Conservation (phyloP, 1,284 basidiomycete species). For the Inonotus obliquus region DNA sequence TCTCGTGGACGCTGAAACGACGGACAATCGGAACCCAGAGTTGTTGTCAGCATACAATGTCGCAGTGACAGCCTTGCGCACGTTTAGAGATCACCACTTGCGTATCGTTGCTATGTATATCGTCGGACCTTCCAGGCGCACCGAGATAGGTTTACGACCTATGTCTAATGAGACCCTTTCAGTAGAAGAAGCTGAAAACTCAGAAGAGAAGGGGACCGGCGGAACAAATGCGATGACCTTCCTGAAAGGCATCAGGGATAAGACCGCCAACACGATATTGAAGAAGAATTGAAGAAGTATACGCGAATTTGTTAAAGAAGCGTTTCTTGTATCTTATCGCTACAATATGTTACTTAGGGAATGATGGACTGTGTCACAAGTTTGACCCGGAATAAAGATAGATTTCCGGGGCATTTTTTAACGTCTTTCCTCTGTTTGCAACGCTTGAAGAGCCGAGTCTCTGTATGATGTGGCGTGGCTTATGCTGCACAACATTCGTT, state of each 20-base stretch:
- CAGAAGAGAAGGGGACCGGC: constrained; percentile 51
- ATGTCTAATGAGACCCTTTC: constrained; percentile 12
- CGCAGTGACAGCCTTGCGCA: constrained; percentile 70
- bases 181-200: constrained; percentile 19
- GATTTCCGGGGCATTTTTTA: no score
- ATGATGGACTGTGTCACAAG: background rate
- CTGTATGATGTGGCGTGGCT: no score
- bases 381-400: no score
- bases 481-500: no score
- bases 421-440: no score
- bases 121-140: constrained; percentile 54
- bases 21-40: constrained; percentile 24
- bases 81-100: constrained; percentile 86
- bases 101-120: constrained; percentile 84
- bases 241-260: constrained; percentile 73
- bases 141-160: constrained; percentile 28
- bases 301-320: background rate
- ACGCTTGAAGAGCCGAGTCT: no score
- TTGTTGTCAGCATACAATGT: constrained; percentile 68
- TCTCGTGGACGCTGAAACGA: constrained; percentile 40
- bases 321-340: background rate
- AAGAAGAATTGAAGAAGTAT: background rate
- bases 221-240: constrained; percentile 82
- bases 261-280: constrained; percentile 44
- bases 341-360: background rate